Evolutionary conservation across 2,329 filamentous ascomycete genomes (phyloP).

Genomic region (Paecilomyces sp.): DNA sequence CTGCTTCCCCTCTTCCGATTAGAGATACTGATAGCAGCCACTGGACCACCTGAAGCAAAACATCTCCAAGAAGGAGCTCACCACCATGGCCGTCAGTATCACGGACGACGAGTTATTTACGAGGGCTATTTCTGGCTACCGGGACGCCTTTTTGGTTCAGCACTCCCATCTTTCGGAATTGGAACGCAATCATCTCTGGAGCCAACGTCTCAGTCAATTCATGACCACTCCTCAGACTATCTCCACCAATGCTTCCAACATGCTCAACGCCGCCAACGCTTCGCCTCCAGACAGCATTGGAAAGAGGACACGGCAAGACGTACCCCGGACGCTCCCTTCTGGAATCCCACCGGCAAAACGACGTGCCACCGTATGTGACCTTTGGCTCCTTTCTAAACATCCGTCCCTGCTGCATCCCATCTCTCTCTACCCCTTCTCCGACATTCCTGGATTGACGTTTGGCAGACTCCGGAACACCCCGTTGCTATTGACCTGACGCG

Average conservation of each 20-base stretch:
- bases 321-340: constrained; percentile 32
- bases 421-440: constrained; percentile 14
- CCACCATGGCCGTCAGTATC: constrained; percentile 27
- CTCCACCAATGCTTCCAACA: constrained; percentile 5
- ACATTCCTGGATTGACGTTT: constrained; percentile 34
- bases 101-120: constrained; percentile 34
- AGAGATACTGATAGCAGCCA: constrained; percentile 25
- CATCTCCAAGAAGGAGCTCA: constrained; percentile 7
- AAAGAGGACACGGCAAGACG: constrained; percentile 36
- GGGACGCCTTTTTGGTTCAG: constrained; percentile 34
- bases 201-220: constrained; percentile 30
- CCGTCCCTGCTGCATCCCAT: constrained; percentile 15
- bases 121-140: constrained; percentile 34
- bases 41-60: constrained; percentile 3
- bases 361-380: constrained; percentile 40
- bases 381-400: constrained; percentile 21
- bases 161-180: constrained; percentile 34
- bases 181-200: constrained; percentile 35
- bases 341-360: constrained; percentile 34
- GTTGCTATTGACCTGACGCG: constrained; percentile 24
- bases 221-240: constrained; percentile 13
- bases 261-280: constrained; percentile 7
- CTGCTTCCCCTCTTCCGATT: not conserved
- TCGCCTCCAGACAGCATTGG: constrained; percentile 26
- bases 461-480: constrained; percentile 33